Evolutionary conservation across 1,284 basidiomycete genomes (phyloP), one percentile per base, ranked within the genome.

Genomic region (Microbotryomycetes sp.): DNA sequence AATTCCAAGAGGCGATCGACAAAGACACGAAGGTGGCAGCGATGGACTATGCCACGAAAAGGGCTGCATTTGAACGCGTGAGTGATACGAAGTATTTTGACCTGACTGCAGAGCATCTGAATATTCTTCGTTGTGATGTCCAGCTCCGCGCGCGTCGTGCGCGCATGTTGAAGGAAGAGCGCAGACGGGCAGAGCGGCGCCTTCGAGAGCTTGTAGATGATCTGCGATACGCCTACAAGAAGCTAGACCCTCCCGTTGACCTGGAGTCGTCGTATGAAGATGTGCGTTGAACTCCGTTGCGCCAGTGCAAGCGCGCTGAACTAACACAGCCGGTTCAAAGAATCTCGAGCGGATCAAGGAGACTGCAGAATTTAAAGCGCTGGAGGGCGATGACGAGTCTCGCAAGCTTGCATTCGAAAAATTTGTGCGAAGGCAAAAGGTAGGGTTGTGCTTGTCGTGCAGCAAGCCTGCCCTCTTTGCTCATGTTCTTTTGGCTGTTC

Each of bases 181-280:
- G 81, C 67, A 82, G 89, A 16, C 81, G 88, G 26, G 78, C 85
- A 0, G 96, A 98, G 75, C 82, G 91, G 51, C 85, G 83, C 70
- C 83, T 87, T 63, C 82, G 94, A 24, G 88, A 96, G 74, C 77
- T 89, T 59, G 90, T 96, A 71, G 94, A 99, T 73, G 96, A 98
- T 72, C 79, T 98, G 35, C 87, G 96, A 3, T 97, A 97, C 75
- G 96, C 92, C 0, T 80, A 97, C 65, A 92, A 90, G 77, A 93
- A 94, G 72, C 78, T 94, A 4, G 76, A 88, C 0, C 86, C 91
- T 35, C 81, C 88, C 1, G 76, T 94, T 48, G 87, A 91, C 65
- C 72, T 91, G 47, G 84, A 78, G 26, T 74, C 85, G 61, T 74
- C 85, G 0, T 96, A 86, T 71, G 91, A 94, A 70, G 83, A 87